Conservation (phyloP, 2,329 filamentous ascomycete species). For the Talaromyces islandicus region DNA sequence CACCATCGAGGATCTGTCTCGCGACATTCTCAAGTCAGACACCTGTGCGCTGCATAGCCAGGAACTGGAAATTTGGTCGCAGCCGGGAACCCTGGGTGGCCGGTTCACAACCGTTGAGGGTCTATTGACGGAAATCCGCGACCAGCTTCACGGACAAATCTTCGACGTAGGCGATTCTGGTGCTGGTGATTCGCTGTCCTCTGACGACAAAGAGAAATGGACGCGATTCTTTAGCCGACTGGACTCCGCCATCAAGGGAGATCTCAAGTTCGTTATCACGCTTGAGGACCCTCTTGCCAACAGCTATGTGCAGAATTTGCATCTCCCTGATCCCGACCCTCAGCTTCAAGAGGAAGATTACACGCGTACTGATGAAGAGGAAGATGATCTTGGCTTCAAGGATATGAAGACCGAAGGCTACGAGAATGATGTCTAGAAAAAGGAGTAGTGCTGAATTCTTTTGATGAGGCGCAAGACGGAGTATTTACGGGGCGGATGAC, state of each 20-base stretch:
- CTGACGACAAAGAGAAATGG: constrained; percentile 66
- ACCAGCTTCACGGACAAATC: constrained; percentile 81
- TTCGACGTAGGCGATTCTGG: constrained; percentile 64
- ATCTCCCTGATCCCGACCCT: constrained; percentile 71
- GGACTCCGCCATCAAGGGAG: constrained; percentile 70
- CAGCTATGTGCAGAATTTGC: constrained; percentile 87
- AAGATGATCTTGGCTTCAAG: constrained; percentile 81
- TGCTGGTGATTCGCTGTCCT: constrained; percentile 73
- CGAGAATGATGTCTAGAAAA: constrained; percentile 47
- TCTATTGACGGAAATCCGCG: constrained; percentile 82
- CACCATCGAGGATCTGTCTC: constrained; percentile 65
- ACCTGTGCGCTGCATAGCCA: constrained; percentile 81
- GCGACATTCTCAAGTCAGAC: constrained; percentile 95
- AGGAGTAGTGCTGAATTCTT: constrained; percentile 10
- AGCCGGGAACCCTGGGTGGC: constrained; percentile 89
- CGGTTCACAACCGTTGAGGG: constrained; percentile 97
- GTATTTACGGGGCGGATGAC: neutral
- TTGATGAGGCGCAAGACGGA: constrained; percentile 5
- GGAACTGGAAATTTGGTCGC: constrained; percentile 79
- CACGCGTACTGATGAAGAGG: constrained; percentile 80
- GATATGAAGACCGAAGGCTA: constrained; percentile 95
- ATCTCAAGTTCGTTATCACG: constrained; percentile 73
- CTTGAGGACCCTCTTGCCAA: constrained; percentile 84
- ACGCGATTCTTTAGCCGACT: constrained; percentile 72
- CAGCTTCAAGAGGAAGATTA: constrained; percentile 80